Conservation (phyloP, 1,139 yeast species). For the Debaryomyces sp. region DNA sequence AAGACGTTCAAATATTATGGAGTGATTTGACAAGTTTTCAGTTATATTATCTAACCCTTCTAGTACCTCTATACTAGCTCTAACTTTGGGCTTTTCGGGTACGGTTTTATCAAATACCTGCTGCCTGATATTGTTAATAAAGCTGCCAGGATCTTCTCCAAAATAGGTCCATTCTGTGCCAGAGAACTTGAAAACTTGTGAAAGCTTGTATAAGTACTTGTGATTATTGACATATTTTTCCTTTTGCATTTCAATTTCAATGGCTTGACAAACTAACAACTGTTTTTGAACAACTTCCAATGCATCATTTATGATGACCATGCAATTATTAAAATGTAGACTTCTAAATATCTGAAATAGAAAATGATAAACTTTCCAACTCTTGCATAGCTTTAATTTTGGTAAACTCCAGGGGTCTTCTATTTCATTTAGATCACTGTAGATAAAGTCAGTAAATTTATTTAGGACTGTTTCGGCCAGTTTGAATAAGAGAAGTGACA, state of each 20-base stretch:
- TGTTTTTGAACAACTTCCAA: constrained; percentile 18
- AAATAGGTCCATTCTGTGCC: constrained; percentile 6
- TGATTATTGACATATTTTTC: constrained; percentile 1
- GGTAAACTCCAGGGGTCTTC: constrained; percentile 9
- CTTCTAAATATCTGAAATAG: constrained; percentile 21
- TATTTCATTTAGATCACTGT: constrained; percentile 2
- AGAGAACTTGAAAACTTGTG: neutral
- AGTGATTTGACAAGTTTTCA: neutral
- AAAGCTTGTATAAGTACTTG: neutral
- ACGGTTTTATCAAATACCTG: neutral
- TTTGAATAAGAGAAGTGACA: constrained; percentile 26
- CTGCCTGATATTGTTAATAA: neutral
- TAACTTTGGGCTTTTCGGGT: neutral
- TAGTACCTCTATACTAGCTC: neutral
- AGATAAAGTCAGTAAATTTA: constrained; percentile 12
- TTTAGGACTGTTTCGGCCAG: constrained; percentile 18
- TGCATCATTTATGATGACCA: constrained; percentile 15
- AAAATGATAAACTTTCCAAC: constrained; percentile 21
- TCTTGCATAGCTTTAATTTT: constrained; percentile 13
- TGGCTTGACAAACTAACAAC: constrained; percentile 9
- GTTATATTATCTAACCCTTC: neutral
- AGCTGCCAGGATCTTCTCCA: neutral
- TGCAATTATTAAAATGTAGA: constrained; percentile 20
- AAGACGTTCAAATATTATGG: constrained; percentile 7
- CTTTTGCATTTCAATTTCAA: constrained; percentile 5